Base-by-base conservation (phyloP, 371 early-diverging fungal species). In the Mucor ambiguus region DNA sequence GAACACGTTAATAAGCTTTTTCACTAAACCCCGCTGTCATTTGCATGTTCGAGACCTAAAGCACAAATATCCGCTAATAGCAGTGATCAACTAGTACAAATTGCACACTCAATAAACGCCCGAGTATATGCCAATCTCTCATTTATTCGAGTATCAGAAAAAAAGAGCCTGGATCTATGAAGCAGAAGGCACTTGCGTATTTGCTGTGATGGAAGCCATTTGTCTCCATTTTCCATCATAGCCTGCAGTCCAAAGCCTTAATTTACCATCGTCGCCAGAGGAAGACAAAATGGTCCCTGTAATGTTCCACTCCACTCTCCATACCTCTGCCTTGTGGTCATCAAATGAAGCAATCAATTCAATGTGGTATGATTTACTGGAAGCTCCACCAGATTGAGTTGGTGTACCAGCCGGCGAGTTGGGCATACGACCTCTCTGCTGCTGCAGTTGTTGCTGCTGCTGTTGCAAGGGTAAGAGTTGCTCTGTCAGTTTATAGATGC, bases 291-390 rank as follows among this genome's bases (percentile, higher is more conserved):
- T 90, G 0, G 97, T 96, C 4, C 97, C 98, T 4, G 93, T 92
- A 30, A 96, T 79, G 76, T 98, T 98, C 96, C 97, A 97, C 69
- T 92, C 91, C 1, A 96, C 94, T 14, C 91, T 80, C 93, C 97
- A 95, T 7, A 95, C 89, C 73, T 93, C 93, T 1, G 89, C 87
- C 30, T 82, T 74, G 64, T 94, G 93, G 54, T 93, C 90, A 33
- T 71, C 66, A 66, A 94, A 88, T 1, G 83, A 82, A 1, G 87
- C 91, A 22, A 90, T 78, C 3, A 80, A 60, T 18, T 88, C 84
- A 6, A 92, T 84, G 18, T 82, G 79, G 79, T 88, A 65, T 4
- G 68, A 59, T 32, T 69, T 74, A 64, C 12, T 38, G n/a, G 9
- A 9, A 14, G 12, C 38, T 24, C 14, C 20, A 18, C n/a, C 20